A percentile compares a stretch with the other conserved stretches of the same genome.
phyloP scores from a whole-genome alignment of 768 basidiomycete species.

The Panaeolus cyanescens region DNA sequence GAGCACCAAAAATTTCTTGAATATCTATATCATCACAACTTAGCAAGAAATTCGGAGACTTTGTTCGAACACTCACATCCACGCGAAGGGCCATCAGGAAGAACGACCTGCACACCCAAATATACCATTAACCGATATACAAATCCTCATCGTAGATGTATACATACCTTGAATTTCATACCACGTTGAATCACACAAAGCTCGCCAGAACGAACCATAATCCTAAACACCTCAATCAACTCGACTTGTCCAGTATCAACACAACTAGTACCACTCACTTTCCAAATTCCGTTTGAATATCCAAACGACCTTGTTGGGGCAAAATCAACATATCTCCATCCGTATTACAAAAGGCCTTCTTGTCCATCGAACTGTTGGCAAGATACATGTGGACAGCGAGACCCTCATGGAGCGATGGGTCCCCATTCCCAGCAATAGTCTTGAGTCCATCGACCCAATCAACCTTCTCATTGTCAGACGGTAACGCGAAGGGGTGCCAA shows the following conservation, averaged over 20 bases:
- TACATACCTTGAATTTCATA: constrained; percentile 61
- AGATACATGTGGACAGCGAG: constrained; percentile 66
- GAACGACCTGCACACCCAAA: too few species aligned
- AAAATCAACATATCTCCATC: constrained; percentile 71
- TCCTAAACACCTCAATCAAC: constrained; percentile 28
- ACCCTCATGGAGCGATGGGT: constrained; percentile 63
- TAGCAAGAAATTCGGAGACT: neutral
- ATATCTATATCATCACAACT: constrained; percentile 41
- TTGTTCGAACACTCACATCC: constrained; percentile 46
- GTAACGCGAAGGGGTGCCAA: constrained; percentile 65
- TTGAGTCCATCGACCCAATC: constrained; percentile 64
- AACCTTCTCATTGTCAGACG: constrained; percentile 36
- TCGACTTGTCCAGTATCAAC: neutral
- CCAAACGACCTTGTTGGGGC: constrained; percentile 64
- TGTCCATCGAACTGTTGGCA: constrained; percentile 61
- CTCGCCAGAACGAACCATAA: constrained; percentile 69
- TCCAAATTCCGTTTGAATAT: constrained; percentile 72
- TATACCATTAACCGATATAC: neutral
- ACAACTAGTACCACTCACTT: constrained; percentile 48
- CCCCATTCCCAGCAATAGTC: constrained; percentile 64
- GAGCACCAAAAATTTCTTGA: constrained; percentile 64
- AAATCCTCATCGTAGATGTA: neutral
- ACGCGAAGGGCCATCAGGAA: constrained; percentile 62
- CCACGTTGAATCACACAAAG: constrained; percentile 66
- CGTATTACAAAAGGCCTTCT: constrained; percentile 59